phyloP scores from a whole-genome alignment of 2,329 filamentous ascomycete species.

The Dactylellina parvicollis region DNA sequence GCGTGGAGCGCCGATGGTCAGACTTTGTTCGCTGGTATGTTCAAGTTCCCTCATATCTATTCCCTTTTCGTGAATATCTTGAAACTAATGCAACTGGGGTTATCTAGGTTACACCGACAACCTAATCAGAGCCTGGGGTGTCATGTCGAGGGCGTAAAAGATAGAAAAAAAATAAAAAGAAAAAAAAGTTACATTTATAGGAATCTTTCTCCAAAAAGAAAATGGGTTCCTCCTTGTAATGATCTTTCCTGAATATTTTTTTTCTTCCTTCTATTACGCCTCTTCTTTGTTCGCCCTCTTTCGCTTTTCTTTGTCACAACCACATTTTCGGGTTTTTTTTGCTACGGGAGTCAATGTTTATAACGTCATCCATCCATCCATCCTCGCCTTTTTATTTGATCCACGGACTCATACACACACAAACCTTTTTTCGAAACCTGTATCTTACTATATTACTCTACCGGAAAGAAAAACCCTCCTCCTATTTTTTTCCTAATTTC shows the following conservation, averaged over 20 bases:
- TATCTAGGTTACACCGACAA: conserved; percentile 85
- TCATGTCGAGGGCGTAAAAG: conserved; percentile 87
- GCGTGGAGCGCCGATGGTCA: conserved; percentile 98
- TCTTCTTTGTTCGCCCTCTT: conserved; percentile 11
- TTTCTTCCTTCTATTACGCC: conserved; percentile 4
- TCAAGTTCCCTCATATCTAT: not conserved
- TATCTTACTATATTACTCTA: conserved; percentile 43
- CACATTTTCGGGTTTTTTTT: conserved; percentile 26
- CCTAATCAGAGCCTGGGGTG: conserved; percentile 97
- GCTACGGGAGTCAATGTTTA: conserved; percentile 52
- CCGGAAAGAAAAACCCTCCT: not conserved
- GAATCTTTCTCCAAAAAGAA: conserved; percentile 47
- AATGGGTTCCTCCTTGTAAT: conserved; percentile 41
- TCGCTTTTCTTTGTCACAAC: conserved; percentile 16
- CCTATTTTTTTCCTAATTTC: not conserved
- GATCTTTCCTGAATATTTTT: conserved; percentile 24
- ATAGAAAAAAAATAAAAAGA: conserved; percentile 31
- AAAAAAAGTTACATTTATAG: conserved; percentile 60
- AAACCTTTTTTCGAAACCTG: conserved; percentile 28
- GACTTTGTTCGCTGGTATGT: conserved; percentile 89
- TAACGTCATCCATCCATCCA: conserved; percentile 32
- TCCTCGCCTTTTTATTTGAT: conserved; percentile 31
- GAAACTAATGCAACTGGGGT: not conserved
- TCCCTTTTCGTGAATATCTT: not conserved
- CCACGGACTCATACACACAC: conserved; percentile 12